A percentile compares a stretch with the other conserved stretches of the same genome.
Evolutionary conservation across 495 filamentous ascomycete species (phyloP).

Genomic region (Penicillium crystallinum): DNA sequence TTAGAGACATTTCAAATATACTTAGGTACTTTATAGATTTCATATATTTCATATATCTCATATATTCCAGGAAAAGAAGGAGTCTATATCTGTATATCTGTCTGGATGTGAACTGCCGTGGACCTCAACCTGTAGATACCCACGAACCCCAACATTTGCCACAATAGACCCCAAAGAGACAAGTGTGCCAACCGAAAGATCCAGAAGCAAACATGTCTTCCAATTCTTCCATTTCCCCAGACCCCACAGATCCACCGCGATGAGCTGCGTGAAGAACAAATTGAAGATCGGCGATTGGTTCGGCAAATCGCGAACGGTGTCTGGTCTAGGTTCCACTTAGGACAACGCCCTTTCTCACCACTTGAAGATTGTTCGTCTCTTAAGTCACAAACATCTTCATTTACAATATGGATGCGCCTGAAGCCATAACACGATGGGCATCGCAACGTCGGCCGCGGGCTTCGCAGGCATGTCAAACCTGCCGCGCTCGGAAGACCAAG

Average conservation of each 20-base stretch:
- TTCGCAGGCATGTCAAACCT: slow-evolving; percentile 24
- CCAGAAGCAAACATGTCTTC: no score
- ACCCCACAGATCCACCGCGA: background rate
- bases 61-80: no score
- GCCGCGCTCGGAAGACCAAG: slow-evolving; percentile 25
- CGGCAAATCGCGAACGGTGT: background rate
- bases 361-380: background rate
- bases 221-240: background rate
- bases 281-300: background rate
- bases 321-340: background rate
- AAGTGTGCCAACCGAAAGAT: no score
- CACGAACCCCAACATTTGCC: no score
- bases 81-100: no score
- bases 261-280: background rate
- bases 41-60: no score
- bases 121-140: no score
- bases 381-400: background rate
- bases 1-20: no score
- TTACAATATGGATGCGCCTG: background rate
- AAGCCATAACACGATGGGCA: slow-evolving; percentile 3
- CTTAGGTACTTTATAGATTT: no score
- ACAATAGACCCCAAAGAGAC: no score
- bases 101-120: no score
- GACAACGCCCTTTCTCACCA: background rate
- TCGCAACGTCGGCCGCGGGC: slow-evolving; percentile 23